phyloP scores from a whole-genome alignment of 345 rosid genomes.

The Clausena lansium region DNA sequence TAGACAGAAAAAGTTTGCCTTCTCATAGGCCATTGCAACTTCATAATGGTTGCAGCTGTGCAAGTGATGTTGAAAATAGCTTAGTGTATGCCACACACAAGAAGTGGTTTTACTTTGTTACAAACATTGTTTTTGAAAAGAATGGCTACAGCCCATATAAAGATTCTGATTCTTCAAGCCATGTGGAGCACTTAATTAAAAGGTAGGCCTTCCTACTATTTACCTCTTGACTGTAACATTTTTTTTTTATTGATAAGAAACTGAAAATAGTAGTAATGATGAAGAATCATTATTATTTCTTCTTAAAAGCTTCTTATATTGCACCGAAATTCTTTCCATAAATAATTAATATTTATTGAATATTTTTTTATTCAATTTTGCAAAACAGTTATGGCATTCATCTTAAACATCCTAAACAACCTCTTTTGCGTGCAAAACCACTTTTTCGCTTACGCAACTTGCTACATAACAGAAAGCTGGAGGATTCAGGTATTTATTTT shows the following conservation, averaged over 20 bases:
- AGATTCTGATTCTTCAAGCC: slow-evolving; percentile 37
- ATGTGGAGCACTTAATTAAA: slow-evolving; percentile 42
- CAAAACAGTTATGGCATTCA: slow-evolving; percentile 54
- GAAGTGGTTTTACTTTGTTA: slow-evolving; percentile 57
- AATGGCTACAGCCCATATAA: slow-evolving; percentile 46
- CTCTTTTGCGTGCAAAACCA: slow-evolving; percentile 75
- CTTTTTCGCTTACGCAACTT: slow-evolving; percentile 70
- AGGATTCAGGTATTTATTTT: slow-evolving; percentile 51
- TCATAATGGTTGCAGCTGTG: slow-evolving; percentile 57
- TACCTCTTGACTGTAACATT: neutral
- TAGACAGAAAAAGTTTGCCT: slow-evolving; percentile 30
- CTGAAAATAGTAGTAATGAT: too few relatives aligned
- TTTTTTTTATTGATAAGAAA: too few relatives aligned
- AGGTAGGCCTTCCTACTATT: slow-evolving; percentile 39
- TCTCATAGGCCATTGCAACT: slow-evolving; percentile 39
- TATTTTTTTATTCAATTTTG: slow-evolving; percentile 23
- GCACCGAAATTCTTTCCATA: neutral
- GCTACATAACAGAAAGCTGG: slow-evolving; percentile 64
- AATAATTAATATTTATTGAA: neutral
- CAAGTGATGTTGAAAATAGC: slow-evolving; percentile 66
- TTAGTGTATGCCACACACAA: slow-evolving; percentile 60
- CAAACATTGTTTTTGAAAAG: slow-evolving; percentile 41
- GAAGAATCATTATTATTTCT: neutral
- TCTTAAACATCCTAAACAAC: slow-evolving; percentile 64
- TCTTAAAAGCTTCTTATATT: slow-evolving; percentile 16